Percentiles rank a stretch among this genome's conserved stretches.
Conservation (phyloP, 2,329 filamentous ascomycete species). For the Verticillium nubilum region DNA sequence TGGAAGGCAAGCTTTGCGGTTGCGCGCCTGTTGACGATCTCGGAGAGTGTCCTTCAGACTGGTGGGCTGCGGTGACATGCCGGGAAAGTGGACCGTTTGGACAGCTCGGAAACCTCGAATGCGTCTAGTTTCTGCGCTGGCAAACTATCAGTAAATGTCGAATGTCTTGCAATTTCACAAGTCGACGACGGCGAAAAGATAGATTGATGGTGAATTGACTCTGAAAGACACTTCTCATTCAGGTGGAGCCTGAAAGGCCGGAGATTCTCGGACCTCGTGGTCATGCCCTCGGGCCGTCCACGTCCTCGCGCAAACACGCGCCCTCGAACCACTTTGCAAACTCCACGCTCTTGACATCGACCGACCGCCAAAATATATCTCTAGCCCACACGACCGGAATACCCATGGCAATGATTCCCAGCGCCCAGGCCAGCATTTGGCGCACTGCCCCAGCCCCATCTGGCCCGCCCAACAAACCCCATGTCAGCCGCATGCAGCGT, state of each 20-base stretch:
- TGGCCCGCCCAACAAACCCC: constrained; percentile 21
- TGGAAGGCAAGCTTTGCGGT: not conserved
- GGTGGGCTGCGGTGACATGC: not conserved
- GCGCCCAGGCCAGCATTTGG: constrained; percentile 25
- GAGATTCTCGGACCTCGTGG: not conserved
- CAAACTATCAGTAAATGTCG: too few relatives aligned
- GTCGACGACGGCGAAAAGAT: not conserved
- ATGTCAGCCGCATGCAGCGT: constrained; percentile 10
- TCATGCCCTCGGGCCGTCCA: not conserved
- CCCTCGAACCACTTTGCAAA: constrained; percentile 43
- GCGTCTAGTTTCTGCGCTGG: too few relatives aligned
- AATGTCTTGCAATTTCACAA: too few relatives aligned
- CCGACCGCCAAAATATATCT: constrained; percentile 53
- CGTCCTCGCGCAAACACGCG: constrained; percentile 3
- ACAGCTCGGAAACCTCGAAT: not conserved
- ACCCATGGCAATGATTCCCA: constrained; percentile 29
- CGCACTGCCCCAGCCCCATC: constrained; percentile 26
- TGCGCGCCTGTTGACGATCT: not conserved
- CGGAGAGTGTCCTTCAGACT: not conserved
- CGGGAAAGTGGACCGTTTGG: too few relatives aligned
- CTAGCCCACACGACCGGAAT: constrained; percentile 44
- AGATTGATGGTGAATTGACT: not conserved
- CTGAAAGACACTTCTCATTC: too few relatives aligned
- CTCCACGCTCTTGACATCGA: constrained; percentile 42
- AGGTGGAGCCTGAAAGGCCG: too few relatives aligned